Evolutionary conservation across 495 filamentous ascomycete species (phyloP), one percentile per base, ranked within the genome.

Genomic region (Bombardia bombarda): DNA sequence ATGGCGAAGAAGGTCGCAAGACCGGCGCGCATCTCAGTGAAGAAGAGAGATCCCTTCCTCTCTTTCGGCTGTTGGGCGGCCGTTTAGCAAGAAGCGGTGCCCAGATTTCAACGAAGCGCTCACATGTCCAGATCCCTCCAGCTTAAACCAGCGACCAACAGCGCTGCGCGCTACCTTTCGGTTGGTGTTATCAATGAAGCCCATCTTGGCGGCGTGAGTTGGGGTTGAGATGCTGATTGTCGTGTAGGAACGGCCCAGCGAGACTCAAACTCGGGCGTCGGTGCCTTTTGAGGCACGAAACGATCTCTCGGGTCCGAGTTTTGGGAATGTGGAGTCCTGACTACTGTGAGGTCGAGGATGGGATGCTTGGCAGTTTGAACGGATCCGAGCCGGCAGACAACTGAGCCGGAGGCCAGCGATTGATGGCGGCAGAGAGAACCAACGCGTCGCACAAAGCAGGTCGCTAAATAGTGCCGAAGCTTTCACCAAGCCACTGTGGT

Each of bases 1-100:
- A 90, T 90, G 50, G 85, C 84, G 64, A 89, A 88, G 70, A 90
- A 88, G 36, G 86, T 85, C 23, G 84, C 84, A 2, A 89, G 59
- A 41, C 84, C 86, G 45, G 83, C 86, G 38, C 86, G 79, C 33
- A 88, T 60, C 65, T 90, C 85, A 18, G 84, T 89, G 50, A 84
- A 78, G 67, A 90, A 89, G 51, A 72, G 72, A n/a, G 80, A 79
- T 1, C 80, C 82, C 56, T 84, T 86, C 20, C 84, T 74, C 54
- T 84, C 82, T 53, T 66, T 72, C 37, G 68, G 77, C 73, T 87
- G 68, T 78, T 62, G 66, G 40, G 67, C 83, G 67, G 73, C 31
- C 32, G 22, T 46, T 51, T 49, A 56, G 46, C 38, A 50, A 28
- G 39, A 42, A 34, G 32, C 20, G 43, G 9, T 20, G 7, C 40